Conservation (phyloP, 495 filamentous ascomycete species). For the Penicillium diatomitis region DNA sequence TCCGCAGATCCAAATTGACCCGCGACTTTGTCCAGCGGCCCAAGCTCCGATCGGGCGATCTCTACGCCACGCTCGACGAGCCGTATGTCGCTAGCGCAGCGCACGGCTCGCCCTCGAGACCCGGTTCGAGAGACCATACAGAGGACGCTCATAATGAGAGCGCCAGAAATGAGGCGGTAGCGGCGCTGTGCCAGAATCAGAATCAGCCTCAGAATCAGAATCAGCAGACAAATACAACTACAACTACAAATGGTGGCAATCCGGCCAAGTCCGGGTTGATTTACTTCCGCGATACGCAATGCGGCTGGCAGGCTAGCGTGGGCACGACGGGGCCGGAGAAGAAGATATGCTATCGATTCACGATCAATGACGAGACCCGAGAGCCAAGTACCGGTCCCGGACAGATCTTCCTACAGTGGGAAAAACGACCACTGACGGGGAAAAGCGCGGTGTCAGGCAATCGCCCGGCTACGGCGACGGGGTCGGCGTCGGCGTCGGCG, state of each 20-base stretch:
- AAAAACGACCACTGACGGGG: neutral
- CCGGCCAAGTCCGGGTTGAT: conserved; percentile 2
- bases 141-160: neutral
- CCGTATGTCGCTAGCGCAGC: conserved; percentile 7
- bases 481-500: too few species aligned
- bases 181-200: conserved; percentile 11
- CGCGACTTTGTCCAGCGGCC: conserved; percentile 11
- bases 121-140: neutral
- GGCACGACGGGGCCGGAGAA: conserved; percentile 2
- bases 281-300: conserved; percentile 13
- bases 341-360: conserved; percentile 14
- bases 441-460: conserved; percentile 1
- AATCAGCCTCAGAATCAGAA: too few species aligned
- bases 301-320: conserved; percentile 11
- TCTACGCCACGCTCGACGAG: conserved; percentile 27
- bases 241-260: neutral
- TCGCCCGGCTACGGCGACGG: too few species aligned
- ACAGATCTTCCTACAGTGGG: conserved; percentile 19
- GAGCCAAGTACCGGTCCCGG: neutral
- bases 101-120: conserved; percentile 3
- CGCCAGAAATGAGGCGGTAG: conserved; percentile 10
- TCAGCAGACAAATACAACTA: too few species aligned
- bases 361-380: conserved; percentile 4
- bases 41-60: conserved; percentile 23
- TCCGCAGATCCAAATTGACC: conserved; percentile 19